Base-by-base conservation (phyloP, 2,329 filamentous ascomycete species). In the Fusarium irregulare region DNA sequence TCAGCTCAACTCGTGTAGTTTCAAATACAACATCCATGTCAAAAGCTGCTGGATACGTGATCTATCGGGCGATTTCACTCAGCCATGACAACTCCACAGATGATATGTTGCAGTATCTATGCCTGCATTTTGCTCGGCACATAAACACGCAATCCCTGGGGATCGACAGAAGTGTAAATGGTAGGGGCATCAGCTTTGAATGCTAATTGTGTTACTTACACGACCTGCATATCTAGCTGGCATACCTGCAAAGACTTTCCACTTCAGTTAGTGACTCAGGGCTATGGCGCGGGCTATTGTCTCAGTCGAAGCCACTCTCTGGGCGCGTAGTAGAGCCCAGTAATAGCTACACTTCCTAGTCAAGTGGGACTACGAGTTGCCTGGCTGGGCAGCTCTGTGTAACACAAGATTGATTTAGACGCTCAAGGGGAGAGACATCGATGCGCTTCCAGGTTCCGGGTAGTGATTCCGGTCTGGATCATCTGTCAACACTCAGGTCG, bases 271-370 rank as follows among this genome's bases (percentile, higher is more conserved):
- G 27, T 56, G 32, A 54, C 44, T 42, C 40, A 56, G 46, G 18
- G 16, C 47, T 25, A 61, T 54, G 64, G 54, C 54, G 54, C 40
- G 56, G 49, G 44, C 61, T 61, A 48, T 50, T 70, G 67, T 70
- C 63, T 70, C 67, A 68, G 57, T 49, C 25, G 28, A 49, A 66
- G 63, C 61, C 63, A 55, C 30, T 34, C 32, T 56, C 37, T 48
- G 41, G 64, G 49, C 40, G 50, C 27, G 28, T 68, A 46, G 28
- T 37, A 37, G 50, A 32, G 34, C 28, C 37, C 48, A 46, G 47
- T 46, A 42, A 30, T 37, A 40, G 27, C 49, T 53, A 34, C 25
- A 37, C 18, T 40, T 20, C 6, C 21, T 20, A 25, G 20, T 20
- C n/a, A 21, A 27, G n/a, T 50, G 49, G 32, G 23, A 56, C 49